These are phyloP conservation scores for Argentina anserina DNA, from an alignment of 306 rosid species.

Conservation along the genomic window DNA sequence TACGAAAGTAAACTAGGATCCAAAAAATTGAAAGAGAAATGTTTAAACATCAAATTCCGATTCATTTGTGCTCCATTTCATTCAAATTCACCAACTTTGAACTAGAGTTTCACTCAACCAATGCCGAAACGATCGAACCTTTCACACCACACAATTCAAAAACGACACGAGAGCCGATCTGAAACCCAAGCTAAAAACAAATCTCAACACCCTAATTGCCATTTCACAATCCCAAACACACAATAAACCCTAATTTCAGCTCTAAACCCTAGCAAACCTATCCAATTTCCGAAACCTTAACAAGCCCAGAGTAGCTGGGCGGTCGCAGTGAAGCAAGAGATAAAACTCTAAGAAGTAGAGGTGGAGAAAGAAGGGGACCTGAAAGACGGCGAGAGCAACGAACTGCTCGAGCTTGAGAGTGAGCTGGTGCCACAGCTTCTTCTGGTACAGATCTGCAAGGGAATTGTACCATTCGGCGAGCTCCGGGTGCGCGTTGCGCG, in stretches of 20 bases:
- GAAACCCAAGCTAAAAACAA: neutral
- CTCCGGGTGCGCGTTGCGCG: slow-evolving; percentile 86
- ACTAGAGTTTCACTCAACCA: neutral
- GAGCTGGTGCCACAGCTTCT: slow-evolving; percentile 99
- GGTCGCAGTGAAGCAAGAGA: neutral
- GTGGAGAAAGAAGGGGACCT: slow-evolving; percentile 42
- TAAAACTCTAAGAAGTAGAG: neutral
- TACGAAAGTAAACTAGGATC: neutral
- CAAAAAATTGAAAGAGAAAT: neutral
- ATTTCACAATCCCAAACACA: neutral
- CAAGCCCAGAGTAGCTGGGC: neutral
- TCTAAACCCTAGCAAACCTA: neutral
- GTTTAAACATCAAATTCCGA: neutral
- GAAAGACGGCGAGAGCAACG: slow-evolving; percentile 81
- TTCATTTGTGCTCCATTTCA: neutral
- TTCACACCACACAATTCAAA: neutral
- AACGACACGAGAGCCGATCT: neutral
- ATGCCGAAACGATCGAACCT: neutral
- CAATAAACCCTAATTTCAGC: slow-evolving; percentile 18
- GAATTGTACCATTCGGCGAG: slow-evolving; percentile 88
- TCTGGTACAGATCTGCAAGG: slow-evolving; percentile 96
- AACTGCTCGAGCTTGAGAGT: slow-evolving; percentile 98
- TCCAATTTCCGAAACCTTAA: slow-evolving; percentile 55
- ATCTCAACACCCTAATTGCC: slow-evolving; percentile 4
- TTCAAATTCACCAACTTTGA: neutral